Conservation (phyloP, 305 asterid genomes). For the Fraxinus latifolia region DNA sequence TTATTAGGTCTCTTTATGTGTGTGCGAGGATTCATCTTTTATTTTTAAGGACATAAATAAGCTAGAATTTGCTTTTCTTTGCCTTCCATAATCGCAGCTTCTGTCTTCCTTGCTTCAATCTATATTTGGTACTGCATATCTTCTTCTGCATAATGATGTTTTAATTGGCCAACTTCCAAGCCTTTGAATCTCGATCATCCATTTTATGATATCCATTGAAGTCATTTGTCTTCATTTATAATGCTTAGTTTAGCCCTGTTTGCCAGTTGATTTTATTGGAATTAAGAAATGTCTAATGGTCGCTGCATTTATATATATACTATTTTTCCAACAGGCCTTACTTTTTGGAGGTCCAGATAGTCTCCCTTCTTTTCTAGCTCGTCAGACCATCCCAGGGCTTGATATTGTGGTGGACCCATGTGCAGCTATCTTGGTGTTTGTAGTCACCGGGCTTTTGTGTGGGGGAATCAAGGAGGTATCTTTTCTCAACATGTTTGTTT, state of each 20-base stretch:
- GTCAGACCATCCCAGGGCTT: constrained; percentile 76
- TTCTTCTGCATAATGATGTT: neutral
- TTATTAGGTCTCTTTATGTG: constrained; percentile 6
- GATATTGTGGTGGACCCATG: constrained; percentile 75
- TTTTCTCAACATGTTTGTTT: constrained; percentile 18
- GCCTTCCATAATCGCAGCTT: neutral
- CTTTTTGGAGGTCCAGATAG: constrained; percentile 81
- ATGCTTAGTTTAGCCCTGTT: neutral
- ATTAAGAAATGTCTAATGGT: constrained; percentile 1
- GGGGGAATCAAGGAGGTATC: constrained; percentile 92
- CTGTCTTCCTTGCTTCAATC: neutral
- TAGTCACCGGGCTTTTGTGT: constrained; percentile 78
- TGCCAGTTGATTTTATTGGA: neutral
- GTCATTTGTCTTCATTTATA: neutral
- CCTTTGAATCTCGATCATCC: neutral
- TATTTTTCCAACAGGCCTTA: constrained; percentile 52
- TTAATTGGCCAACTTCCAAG: neutral
- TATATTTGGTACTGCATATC: neutral
- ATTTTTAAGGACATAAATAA: neutral
- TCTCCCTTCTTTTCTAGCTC: constrained; percentile 73
- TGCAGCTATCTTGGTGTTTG: constrained; percentile 69
- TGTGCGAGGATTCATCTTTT: constrained; percentile 3
- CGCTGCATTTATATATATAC: constrained; percentile 3
- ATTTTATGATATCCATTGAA: neutral
- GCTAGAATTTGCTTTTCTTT: neutral